Base-by-base conservation (phyloP, 208 protist species). In the Phytomonas serpens region DNA sequence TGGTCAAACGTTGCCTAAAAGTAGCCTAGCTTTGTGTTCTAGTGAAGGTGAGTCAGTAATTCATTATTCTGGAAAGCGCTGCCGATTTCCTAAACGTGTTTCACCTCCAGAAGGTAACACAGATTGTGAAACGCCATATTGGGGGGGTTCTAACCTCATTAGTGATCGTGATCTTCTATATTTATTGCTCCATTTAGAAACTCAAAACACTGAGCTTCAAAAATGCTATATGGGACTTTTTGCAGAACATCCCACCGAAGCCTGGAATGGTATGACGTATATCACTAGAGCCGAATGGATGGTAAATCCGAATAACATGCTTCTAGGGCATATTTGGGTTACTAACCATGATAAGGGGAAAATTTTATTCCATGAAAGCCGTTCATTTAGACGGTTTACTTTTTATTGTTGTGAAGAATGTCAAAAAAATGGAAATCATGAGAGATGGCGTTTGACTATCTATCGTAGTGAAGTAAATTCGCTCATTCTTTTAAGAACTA, bases 191-290 rank as follows among this genome's bases (percentile, higher is more conserved):
- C 83, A 83, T 30, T 69, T 82, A 14, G 78, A 85, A 38, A 92
- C 89, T 6, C 61, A n/a, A 0, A 90, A 94, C 64, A 75, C 69
- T 14, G 84, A 92, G 62, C 76, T 94, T 69, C 80, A 86, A 36
- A 90, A 85, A 40, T 94, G 85, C 61, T 92, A 83, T 69, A 86
- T 94, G 66, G 86, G 89, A 2, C 67, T 85, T 57, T 83, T 89
- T 69, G 70, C 79, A 9, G 74, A 89, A 64, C 86, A 94, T 62
- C 86, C 86, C 31, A 75, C 19, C 3, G 76, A 74, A 16, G 83
- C 79, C 13, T 92, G 84, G 83, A 94, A 94, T 66, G 86, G 89
- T 10, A 86, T 94, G 82, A 81, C 76, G 4, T 91, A 94, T 68
- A 80, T 90, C 31, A 88, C 78, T 23, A 71, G 67, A 36, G 69